A percentile compares a stretch with the other conserved stretches of the same genome.
phyloP scores from a whole-genome alignment of 148 eudicot genomes.

The Chenopodium album region DNA sequence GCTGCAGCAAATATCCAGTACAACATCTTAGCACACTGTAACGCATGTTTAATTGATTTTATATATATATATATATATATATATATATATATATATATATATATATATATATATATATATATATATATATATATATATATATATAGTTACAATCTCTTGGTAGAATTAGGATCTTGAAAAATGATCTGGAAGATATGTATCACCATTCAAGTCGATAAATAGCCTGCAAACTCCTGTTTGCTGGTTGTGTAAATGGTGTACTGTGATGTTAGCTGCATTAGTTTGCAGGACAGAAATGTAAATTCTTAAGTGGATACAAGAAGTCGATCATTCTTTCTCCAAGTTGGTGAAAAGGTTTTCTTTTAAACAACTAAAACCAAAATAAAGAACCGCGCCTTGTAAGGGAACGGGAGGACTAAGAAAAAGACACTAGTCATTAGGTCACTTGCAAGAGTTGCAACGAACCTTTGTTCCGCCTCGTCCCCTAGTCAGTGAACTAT shows the following conservation, averaged over 20 bases:
- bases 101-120: too few relatives aligned
- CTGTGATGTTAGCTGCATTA: constrained; percentile 2
- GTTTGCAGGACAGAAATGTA: constrained; percentile 5
- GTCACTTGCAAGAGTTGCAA: too few relatives aligned
- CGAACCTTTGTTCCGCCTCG: too few relatives aligned
- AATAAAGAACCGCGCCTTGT: too few relatives aligned
- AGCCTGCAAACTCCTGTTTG: constrained; percentile 8
- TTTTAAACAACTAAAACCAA: too few relatives aligned
- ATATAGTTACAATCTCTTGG: constrained; percentile 5
- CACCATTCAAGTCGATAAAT: background rate
- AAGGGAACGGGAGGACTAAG: too few relatives aligned
- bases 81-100: too few relatives aligned
- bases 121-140: too few relatives aligned
- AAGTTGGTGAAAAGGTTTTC: too few relatives aligned
- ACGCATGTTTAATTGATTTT: constrained; percentile 19
- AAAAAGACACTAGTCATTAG: too few relatives aligned
- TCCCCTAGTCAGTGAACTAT: too few relatives aligned
- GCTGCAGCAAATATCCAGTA: background rate
- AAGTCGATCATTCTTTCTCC: constrained; percentile 11
- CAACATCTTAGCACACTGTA: constrained; percentile 12
- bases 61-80: background rate
- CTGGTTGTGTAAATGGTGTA: constrained; percentile 23
- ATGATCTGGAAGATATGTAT: background rate
- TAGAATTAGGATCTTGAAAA: constrained; percentile 14
- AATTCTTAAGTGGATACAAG: background rate